A percentile compares a stretch with the other conserved stretches of the same genome.
Conservation (phyloP, 225 moss, liverwort and hornwort genomes). For the Straminergon stramineum region DNA sequence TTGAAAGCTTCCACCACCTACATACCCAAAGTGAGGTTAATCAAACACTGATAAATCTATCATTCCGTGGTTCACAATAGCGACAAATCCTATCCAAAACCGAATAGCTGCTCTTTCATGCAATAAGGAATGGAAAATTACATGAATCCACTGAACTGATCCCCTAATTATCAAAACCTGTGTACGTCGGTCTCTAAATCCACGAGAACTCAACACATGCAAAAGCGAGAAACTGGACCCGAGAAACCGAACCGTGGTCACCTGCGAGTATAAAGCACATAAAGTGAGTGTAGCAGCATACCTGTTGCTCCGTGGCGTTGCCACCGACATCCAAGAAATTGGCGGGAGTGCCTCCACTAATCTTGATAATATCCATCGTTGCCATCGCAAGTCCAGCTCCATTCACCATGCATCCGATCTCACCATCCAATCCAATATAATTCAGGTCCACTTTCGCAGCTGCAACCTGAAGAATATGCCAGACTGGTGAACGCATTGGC, state of each 20-base stretch:
- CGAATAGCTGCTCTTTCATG: not conserved
- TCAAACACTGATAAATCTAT: not conserved
- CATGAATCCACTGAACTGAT: not conserved
- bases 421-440: constrained; percentile 92
- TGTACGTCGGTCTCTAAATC: not conserved
- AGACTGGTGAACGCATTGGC: not conserved
- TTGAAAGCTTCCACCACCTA: constrained; percentile 98
- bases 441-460: constrained; percentile 88
- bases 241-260: not conserved
- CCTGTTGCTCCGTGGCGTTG: constrained; percentile 90
- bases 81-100: not conserved
- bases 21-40: not conserved
- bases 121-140: not conserved
- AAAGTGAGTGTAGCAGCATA: not conserved
- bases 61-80: not conserved
- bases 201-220: not conserved
- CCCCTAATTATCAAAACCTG: not conserved
- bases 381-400: constrained; percentile 99
- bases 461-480: constrained; percentile 44
- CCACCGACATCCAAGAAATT: constrained; percentile 99
- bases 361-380: constrained; percentile 98
- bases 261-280: not conserved
- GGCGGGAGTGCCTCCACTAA: constrained; percentile 94
- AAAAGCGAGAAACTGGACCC: not conserved
- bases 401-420: constrained; percentile 99